Evolutionary conservation across 306 rosid species (phyloP), one percentile per base, ranked within the genome.

Genomic region (Nissolia schottii): DNA sequence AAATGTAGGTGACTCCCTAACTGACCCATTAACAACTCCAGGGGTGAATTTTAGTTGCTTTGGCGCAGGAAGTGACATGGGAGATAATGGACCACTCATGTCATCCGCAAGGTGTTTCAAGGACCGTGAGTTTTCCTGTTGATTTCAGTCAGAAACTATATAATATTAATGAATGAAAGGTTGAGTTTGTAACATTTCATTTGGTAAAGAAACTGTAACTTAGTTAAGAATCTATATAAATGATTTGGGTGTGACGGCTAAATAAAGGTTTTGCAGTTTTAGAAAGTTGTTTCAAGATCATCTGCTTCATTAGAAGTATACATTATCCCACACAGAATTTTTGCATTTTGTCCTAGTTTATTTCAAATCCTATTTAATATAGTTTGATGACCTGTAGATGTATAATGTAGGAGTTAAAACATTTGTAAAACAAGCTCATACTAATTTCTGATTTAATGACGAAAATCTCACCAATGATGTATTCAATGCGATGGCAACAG

Each of bases 21-120:
- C 71, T 22, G 86, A 83, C 45, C 91, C 87, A 65, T 84, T 90
- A 70, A 85, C 94, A 70, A 88, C 75, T 51, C 96, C 96, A 61
- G 96, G 88, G 53, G 92, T 86, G 80, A 86, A 88, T 78, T 85
- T 88, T 81, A 90, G 96, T 82, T 86, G 96, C 85, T 90, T 90
- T 53, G 94, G 92, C 48, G 90, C 88, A 12, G 90, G 96, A 73
- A 86, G 87, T 8, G 86, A 88, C 82, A 82, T 75, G 59, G 93
- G 87, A 41, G 90, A 90, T 78, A 86, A 59, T 31, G 92, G 87
- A 68, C 86, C 87, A 62, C 85, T 83, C 82, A 78, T 79, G 81
- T 86, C 94, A 75, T 88, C 92, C 15, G 79, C 90, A 11, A 81
- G 84, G 83, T 90, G 94, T 84, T 90, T 90, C 69, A 84, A 60